Evolutionary conservation across 257 asterid species (phyloP), one percentile per base, ranked within the genome.

Genomic region (Solanum piurae): DNA sequence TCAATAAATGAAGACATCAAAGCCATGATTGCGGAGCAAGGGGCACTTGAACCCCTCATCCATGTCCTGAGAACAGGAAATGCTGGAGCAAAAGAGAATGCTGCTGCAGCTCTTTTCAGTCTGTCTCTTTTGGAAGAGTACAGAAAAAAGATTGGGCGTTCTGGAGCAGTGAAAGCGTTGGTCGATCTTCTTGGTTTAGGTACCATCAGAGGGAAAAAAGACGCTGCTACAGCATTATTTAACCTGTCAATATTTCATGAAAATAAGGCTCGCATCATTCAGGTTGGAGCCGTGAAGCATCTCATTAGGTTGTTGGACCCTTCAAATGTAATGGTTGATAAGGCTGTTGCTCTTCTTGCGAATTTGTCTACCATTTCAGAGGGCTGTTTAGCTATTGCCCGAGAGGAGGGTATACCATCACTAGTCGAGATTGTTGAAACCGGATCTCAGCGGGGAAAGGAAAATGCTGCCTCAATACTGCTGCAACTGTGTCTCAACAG

Each of bases 81-180:
- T 74, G 66, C 91, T 0, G 95, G 91, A 27, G 96, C 98, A 42
- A 95, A 93, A 86, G 99, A 95, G 90, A 97, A 97, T 37, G 98
- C 99, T 16, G 99, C 99, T 25, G 99, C 99, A 12, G 89, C 99
- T 75, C 91, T 97, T 71, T 97, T 95, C 89, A 97, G 99, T 91
- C 93, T 97, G 86, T 97, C 99, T 7, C 92, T 94, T 80, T 74
- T 96, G 87, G 99, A 97, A 27, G 99, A 95, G 90, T 93, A 91
- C 92, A 90, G 98, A 87, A 87, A 92, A 69, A 96, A 94, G 91
- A 94, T 96, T 20, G 99, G 99, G 14, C 94, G 94, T 55, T 95
- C 98, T 4, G 96, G 94, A 40, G 99, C 99, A 27, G 93, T 97
- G 46, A 94, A 92, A 90, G 95, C 93, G 0, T 90, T 97, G 94